These are phyloP conservation scores for Colletotrichum plurivorum DNA, from an alignment of 2,329 filamentous ascomycete genomes.

Conservation along the genomic window DNA sequence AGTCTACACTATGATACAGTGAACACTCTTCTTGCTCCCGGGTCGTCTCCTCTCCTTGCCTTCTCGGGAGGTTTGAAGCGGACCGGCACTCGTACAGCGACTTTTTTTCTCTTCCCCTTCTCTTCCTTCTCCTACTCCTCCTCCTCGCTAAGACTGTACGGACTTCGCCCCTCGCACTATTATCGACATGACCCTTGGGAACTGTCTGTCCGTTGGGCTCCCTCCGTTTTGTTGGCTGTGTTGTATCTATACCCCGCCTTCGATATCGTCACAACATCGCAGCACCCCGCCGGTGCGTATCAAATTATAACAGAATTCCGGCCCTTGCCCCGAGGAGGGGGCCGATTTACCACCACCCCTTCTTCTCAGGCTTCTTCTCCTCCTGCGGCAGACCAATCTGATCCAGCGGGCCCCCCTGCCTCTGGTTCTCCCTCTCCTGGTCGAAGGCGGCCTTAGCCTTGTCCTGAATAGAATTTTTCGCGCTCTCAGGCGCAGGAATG, in stretches of 20 bases:
- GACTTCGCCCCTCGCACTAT: background rate
- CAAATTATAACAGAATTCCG: constrained; percentile 29
- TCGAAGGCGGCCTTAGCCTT: constrained; percentile 63
- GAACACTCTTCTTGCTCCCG: constrained; percentile 20
- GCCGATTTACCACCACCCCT: constrained; percentile 58
- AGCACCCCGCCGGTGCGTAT: constrained; percentile 6
- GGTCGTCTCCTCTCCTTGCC: background rate
- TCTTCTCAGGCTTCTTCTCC: constrained; percentile 54
- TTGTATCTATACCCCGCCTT: background rate
- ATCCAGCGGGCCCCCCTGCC: constrained; percentile 65
- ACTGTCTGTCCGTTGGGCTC: background rate
- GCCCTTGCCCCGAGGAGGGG: background rate
- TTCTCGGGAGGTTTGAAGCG: background rate
- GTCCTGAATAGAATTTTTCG: constrained; percentile 50
- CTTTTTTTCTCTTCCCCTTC: background rate
- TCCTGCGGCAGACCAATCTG: constrained; percentile 57
- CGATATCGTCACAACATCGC: constrained; percentile 31
- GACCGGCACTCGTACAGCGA: constrained; percentile 2
- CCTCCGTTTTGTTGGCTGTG: background rate
- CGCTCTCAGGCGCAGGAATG: constrained; percentile 50
- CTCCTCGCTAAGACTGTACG: background rate
- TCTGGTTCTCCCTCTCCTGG: constrained; percentile 65
- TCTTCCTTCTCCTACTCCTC: background rate
- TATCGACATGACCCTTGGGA: background rate
- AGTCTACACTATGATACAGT: constrained; percentile 61